Conservation (phyloP, 176 grass and related monocot genomes). For the Melocanna baccifera region DNA sequence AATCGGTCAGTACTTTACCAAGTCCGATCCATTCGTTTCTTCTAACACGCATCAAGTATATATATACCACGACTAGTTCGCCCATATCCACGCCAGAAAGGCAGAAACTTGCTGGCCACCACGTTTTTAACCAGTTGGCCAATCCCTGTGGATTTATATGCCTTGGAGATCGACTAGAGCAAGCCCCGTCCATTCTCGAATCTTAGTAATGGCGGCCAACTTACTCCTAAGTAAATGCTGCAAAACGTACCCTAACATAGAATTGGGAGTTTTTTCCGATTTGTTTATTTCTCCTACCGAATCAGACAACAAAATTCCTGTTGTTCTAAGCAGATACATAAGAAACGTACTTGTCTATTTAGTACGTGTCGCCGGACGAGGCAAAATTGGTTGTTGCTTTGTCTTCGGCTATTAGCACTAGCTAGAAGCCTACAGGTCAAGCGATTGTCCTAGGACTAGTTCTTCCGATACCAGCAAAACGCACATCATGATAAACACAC, state of each 20-base stretch:
- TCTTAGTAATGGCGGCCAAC: neutral
- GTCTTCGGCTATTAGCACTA: neutral
- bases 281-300: constrained; percentile 5
- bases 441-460: neutral
- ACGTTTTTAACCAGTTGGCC: neutral
- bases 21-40: neutral
- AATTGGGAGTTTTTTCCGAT: neutral
- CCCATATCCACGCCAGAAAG: neutral
- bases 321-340: neutral
- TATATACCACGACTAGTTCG: constrained; percentile 23
- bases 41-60: neutral
- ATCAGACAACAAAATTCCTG: neutral
- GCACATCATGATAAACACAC: neutral
- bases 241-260: neutral
- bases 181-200: neutral
- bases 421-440: neutral
- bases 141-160: neutral
- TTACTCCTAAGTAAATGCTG: neutral
- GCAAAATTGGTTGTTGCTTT: constrained; percentile 13
- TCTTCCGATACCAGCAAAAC: neutral
- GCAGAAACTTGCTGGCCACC: neutral
- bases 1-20: constrained; percentile 52
- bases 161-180: too few relatives aligned
- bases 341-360: neutral
- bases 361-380: neutral